These are phyloP conservation scores for Paramyrothecium sp. DNA, from an alignment of 2,329 filamentous ascomycete species.

Conservation along the genomic window DNA sequence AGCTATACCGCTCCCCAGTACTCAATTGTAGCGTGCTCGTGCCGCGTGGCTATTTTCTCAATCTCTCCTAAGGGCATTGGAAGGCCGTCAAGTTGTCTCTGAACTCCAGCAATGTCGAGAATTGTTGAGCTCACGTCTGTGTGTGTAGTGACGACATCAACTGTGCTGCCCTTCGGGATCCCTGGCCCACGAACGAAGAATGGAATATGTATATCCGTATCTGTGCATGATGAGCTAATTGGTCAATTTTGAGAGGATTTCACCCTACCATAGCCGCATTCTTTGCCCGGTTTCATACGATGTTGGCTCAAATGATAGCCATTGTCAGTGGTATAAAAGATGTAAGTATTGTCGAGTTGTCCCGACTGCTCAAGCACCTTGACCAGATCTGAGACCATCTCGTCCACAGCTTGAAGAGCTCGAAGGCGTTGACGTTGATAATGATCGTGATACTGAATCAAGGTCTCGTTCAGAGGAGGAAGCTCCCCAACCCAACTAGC, in stretches of 20 bases:
- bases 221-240: not conserved
- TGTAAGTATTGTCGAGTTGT: constrained; percentile 35
- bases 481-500: constrained; percentile 42
- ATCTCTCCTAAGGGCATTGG: constrained; percentile 34
- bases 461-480: constrained; percentile 25
- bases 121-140: constrained; percentile 53
- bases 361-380: constrained; percentile 15
- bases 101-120: constrained; percentile 30
- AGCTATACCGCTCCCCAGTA: constrained; percentile 36
- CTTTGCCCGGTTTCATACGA: constrained; percentile 36
- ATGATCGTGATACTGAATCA: constrained; percentile 31
- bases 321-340: constrained; percentile 48
- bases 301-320: constrained; percentile 50
- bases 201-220: constrained; percentile 45
- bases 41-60: not conserved
- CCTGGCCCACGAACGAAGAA: constrained; percentile 45
- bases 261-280: constrained; percentile 32
- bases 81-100: constrained; percentile 45
- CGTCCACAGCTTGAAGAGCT: constrained; percentile 42
- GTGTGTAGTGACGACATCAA: constrained; percentile 41
- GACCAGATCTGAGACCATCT: constrained; percentile 31
- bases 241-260: not conserved
- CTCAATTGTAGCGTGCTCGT: constrained; percentile 48
- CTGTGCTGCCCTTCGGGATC: constrained; percentile 26
- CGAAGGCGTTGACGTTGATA: constrained; percentile 39